Percentiles rank a stretch among this genome's conserved stretches.
Conservation (phyloP, 2,329 filamentous ascomycete genomes). For the Colletotrichum sp. region DNA sequence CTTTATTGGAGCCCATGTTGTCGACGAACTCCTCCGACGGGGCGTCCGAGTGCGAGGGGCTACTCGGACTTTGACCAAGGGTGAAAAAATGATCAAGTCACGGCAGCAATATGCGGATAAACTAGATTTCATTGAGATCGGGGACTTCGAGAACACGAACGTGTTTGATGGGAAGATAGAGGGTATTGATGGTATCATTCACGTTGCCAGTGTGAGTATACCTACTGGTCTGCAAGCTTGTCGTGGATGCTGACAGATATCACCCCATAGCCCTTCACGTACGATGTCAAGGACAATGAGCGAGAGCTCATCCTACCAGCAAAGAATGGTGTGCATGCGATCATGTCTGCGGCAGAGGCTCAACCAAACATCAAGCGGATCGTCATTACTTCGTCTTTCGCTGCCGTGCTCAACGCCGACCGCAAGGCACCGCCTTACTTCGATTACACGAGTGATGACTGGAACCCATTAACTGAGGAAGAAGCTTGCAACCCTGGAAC, state of each 20-base stretch:
- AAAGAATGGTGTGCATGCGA: constrained; percentile 47
- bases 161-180: constrained; percentile 42
- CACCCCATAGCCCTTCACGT: constrained; percentile 42
- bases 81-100: constrained; percentile 37
- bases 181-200: constrained; percentile 47
- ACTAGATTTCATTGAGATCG: constrained; percentile 46
- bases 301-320: constrained; percentile 49
- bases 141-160: constrained; percentile 43
- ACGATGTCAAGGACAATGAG: constrained; percentile 47
- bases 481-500: constrained; percentile 44
- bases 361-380: constrained; percentile 30
- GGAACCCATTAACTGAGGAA: constrained; percentile 61
- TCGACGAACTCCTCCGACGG: constrained; percentile 32
- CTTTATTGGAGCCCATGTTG: constrained; percentile 34
- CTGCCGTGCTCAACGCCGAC: constrained; percentile 61
- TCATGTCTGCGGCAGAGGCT: constrained; percentile 38
- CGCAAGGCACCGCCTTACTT: constrained; percentile 54
- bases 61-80: constrained; percentile 32
- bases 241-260: neutral
- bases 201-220: constrained; percentile 45
- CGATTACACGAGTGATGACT: constrained; percentile 58
- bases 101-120: constrained; percentile 36
- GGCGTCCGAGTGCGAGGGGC: constrained; percentile 35
- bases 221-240: too few species aligned
- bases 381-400: constrained; percentile 71